phyloP scores from a whole-genome alignment of 164 flowering plant species.

The Piper longum region DNA sequence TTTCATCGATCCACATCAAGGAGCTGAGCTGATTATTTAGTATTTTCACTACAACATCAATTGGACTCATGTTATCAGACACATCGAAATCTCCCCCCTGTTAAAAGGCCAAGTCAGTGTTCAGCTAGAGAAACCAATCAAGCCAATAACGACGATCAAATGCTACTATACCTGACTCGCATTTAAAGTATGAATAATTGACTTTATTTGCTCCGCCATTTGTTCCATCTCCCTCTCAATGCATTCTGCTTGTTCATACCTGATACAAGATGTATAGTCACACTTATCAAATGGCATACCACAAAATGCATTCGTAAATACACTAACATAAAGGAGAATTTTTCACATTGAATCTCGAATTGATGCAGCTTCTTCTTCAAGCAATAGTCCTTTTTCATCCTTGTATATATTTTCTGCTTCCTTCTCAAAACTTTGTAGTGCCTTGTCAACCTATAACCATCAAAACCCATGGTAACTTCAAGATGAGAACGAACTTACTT shows the following conservation, averaged over 20 bases:
- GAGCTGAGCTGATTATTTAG: conserved; percentile 90
- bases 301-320: too few species aligned
- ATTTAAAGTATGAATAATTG: conserved; percentile 76
- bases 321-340: neutral
- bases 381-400: conserved; percentile 70
- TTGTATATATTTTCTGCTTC: conserved; percentile 92
- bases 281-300: neutral
- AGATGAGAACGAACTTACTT: too few species aligned
- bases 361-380: conserved; percentile 91
- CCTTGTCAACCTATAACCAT: conserved; percentile 70
- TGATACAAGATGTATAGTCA: conserved; percentile 15
- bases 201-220: conserved; percentile 81
- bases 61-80: conserved; percentile 61
- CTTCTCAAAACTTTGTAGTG: conserved; percentile 83
- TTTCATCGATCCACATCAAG: conserved; percentile 94
- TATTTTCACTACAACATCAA: conserved; percentile 74
- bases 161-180: conserved; percentile 46
- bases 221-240: conserved; percentile 87
- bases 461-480: neutral
- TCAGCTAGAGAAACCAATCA: neutral
- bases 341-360: conserved; percentile 87
- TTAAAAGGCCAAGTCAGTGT: conserved; percentile 3
- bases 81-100: conserved; percentile 84
- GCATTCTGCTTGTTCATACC: conserved; percentile 93
- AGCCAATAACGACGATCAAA: neutral